Conservation (phyloP, 2,329 filamentous ascomycete genomes). For the Diplodia mutila region DNA sequence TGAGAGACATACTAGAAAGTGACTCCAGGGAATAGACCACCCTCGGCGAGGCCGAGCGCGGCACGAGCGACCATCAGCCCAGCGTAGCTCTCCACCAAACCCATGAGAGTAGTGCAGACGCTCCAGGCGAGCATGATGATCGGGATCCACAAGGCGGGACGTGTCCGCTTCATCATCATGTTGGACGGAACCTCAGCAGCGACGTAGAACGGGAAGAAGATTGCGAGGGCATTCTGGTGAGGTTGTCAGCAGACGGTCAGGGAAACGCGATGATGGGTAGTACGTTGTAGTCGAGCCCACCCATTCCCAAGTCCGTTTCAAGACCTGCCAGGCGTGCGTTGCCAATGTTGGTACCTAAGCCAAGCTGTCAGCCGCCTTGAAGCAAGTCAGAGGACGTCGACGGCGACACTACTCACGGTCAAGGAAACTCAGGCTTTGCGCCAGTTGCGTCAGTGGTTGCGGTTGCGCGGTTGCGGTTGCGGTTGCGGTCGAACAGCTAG, state of each 20-base stretch:
- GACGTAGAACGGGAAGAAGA: slow-evolving; percentile 63
- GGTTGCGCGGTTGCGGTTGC: no score
- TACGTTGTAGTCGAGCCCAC: slow-evolving; percentile 39
- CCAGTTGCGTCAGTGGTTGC: neutral
- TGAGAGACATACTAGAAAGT: neutral
- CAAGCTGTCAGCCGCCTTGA: neutral
- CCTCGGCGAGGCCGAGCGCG: slow-evolving; percentile 48
- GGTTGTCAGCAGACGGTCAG: slow-evolving; percentile 46
- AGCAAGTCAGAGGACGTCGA: neutral
- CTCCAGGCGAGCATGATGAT: slow-evolving; percentile 58
- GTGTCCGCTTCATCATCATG: slow-evolving; percentile 62
- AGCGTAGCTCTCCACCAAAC: slow-evolving; percentile 51
- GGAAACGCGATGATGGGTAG: slow-evolving; percentile 25
- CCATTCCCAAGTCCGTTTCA: slow-evolving; percentile 41
- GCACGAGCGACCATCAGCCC: slow-evolving; percentile 51
- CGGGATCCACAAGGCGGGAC: slow-evolving; percentile 49
- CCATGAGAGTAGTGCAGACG: slow-evolving; percentile 55
- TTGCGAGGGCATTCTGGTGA: slow-evolving; percentile 51
- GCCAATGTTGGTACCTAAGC: slow-evolving; percentile 51
- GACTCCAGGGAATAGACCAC: slow-evolving; percentile 30
- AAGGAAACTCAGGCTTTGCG: slow-evolving; percentile 53
- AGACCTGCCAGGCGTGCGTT: slow-evolving; percentile 46
- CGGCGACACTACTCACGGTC: slow-evolving; percentile 38
- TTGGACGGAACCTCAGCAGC: slow-evolving; percentile 60
- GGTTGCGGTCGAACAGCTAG: neutral